Percentiles rank a stretch among this genome's conserved stretches.
phyloP scores from a whole-genome alignment of 2,329 filamentous ascomycete genomes.

The Aphanocladium album region DNA sequence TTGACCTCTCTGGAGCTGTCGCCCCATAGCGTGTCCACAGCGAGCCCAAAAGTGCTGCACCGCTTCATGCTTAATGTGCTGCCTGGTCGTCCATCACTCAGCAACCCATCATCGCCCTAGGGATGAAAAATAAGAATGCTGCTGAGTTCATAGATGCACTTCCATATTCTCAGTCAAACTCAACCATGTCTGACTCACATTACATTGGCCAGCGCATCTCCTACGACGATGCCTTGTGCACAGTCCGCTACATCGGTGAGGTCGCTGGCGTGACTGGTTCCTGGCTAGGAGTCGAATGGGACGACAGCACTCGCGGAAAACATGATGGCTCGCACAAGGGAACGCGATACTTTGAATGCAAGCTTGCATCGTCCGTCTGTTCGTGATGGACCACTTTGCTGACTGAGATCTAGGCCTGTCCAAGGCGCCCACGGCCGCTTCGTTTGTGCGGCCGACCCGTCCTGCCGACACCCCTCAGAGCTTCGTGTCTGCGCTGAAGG shows the following conservation, averaged over 20 bases:
- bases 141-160: neutral
- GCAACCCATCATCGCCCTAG: neutral
- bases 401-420: conserved; percentile 46
- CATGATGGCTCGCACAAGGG: conserved; percentile 82
- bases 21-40: conserved; percentile 6
- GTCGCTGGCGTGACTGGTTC: conserved; percentile 70
- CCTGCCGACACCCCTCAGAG: conserved; percentile 61
- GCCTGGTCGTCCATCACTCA: conserved; percentile 13
- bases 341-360: conserved; percentile 78
- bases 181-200: conserved; percentile 33
- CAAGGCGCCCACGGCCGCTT: conserved; percentile 66
- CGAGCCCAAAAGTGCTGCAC: neutral
- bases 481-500: conserved; percentile 73
- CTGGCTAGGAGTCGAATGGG: conserved; percentile 98
- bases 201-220: conserved; percentile 72
- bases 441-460: conserved; percentile 78
- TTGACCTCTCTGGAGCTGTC: neutral
- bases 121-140: neutral
- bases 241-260: conserved; percentile 74
- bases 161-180: neutral
- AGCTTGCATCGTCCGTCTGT: no score
- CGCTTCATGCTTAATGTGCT: conserved; percentile 16
- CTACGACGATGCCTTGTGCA: conserved; percentile 72
- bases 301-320: conserved; percentile 79
- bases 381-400: neutral